Conservation (phyloP, 768 basidiomycete genomes). For the Tephrocybe sp. region DNA sequence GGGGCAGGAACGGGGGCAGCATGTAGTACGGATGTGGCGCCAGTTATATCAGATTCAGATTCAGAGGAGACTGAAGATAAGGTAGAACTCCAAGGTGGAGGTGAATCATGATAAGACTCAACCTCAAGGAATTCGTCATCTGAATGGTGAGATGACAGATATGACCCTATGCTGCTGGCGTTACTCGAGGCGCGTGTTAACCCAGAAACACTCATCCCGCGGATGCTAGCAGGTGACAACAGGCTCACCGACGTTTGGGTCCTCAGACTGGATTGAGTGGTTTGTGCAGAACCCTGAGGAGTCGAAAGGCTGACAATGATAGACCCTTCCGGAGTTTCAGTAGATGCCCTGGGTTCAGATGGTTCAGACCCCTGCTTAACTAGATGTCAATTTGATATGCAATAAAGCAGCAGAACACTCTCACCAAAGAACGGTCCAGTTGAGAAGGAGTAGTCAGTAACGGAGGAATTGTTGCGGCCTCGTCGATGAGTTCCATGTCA, state of each 20-base stretch:
- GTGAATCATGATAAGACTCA: slow-evolving; percentile 18
- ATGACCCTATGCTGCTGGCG: slow-evolving; percentile 40
- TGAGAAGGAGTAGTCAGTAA: slow-evolving; percentile 46
- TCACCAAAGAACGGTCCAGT: slow-evolving; percentile 13
- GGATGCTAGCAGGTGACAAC: slow-evolving; percentile 24
- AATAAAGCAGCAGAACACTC: slow-evolving; percentile 6
- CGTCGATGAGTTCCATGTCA: slow-evolving; percentile 25
- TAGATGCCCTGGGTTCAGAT: slow-evolving; percentile 21
- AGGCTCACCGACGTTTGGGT: slow-evolving; percentile 36
- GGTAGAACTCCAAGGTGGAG: slow-evolving; percentile 17
- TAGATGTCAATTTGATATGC: background rate
- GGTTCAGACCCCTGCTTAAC: background rate
- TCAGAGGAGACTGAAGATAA: background rate
- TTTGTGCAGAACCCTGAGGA: slow-evolving; percentile 34
- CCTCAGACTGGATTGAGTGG: slow-evolving; percentile 32
- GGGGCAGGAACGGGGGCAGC: background rate
- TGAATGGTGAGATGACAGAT: slow-evolving; percentile 64
- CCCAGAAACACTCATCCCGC: slow-evolving; percentile 17
- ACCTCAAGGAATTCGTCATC: slow-evolving; percentile 44
- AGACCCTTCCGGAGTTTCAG: slow-evolving; percentile 37
- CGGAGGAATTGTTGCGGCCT: slow-evolving; percentile 51
- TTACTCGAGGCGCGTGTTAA: slow-evolving; percentile 22
- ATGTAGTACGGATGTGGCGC: background rate
- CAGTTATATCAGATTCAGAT: too few relatives aligned
- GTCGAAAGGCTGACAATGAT: slow-evolving; percentile 38